Evolutionary conservation across 2,329 filamentous ascomycete species (phyloP).

Genomic region (Monosporascus sp.): DNA sequence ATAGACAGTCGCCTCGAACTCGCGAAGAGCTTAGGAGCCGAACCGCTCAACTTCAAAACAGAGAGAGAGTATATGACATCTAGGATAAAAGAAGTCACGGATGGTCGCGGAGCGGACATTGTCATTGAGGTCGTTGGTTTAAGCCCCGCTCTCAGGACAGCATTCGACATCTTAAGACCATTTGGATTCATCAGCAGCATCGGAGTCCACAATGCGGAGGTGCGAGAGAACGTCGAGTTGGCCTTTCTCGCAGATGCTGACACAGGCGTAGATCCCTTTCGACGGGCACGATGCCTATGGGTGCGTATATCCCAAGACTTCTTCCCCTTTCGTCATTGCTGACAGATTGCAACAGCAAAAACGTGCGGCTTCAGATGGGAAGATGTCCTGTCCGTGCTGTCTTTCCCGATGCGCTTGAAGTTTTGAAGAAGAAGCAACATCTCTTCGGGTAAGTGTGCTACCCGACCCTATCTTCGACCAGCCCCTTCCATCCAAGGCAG

Average conservation of each 20-base stretch:
- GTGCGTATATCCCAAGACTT: slow-evolving; percentile 28
- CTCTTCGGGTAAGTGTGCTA: slow-evolving; percentile 55
- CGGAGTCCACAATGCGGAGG: slow-evolving; percentile 70
- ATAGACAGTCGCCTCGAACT: slow-evolving; percentile 70
- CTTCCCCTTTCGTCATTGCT: slow-evolving; percentile 8
- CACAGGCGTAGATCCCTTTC: slow-evolving; percentile 55
- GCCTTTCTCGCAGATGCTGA: slow-evolving; percentile 14
- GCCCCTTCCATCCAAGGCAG: background rate
- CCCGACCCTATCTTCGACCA: background rate
- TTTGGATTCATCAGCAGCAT: slow-evolving; percentile 72
- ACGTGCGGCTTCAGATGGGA: slow-evolving; percentile 69
- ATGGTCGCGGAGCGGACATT: slow-evolving; percentile 79
- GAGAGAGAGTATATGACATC: slow-evolving; percentile 61
- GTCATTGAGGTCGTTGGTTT: slow-evolving; percentile 76
- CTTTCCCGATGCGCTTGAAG: slow-evolving; percentile 59
- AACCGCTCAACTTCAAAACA: slow-evolving; percentile 73
- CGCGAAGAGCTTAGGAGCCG: slow-evolving; percentile 70
- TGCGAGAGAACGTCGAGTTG: slow-evolving; percentile 28
- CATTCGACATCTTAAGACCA: slow-evolving; percentile 65
- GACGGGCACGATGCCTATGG: slow-evolving; percentile 58
- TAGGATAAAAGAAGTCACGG: slow-evolving; percentile 68
- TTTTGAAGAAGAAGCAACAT: slow-evolving; percentile 63
- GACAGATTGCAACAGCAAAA: slow-evolving; percentile 50
- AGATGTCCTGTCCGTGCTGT: slow-evolving; percentile 70
- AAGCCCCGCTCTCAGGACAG: slow-evolving; percentile 63